Evolutionary conservation across 1,139 yeast genomes (phyloP).

Genomic region (Pichia sp.): DNA sequence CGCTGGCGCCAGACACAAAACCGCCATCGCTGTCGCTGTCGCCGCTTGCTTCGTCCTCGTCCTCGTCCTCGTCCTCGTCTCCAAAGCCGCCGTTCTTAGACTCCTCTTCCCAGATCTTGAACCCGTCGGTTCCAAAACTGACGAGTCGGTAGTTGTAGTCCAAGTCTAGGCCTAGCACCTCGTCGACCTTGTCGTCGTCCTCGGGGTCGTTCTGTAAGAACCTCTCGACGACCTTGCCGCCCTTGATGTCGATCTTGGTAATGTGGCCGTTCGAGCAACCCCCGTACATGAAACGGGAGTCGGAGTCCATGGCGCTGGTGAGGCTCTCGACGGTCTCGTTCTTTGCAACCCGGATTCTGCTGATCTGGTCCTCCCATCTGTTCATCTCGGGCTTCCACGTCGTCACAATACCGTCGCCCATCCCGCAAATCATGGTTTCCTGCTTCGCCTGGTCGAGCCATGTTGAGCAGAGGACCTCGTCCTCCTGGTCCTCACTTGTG

Average conservation of each 20-base stretch:
- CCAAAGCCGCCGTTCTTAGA: constrained; percentile 26
- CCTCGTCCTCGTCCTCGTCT: constrained; percentile 26
- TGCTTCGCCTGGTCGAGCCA: constrained; percentile 61
- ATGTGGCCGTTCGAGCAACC: constrained; percentile 84
- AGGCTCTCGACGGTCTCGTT: constrained; percentile 77
- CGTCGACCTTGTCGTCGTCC: constrained; percentile 31
- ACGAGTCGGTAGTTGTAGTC: constrained; percentile 76
- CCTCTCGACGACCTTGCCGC: constrained; percentile 61
- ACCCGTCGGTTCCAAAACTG: constrained; percentile 76
- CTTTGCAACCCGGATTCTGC: constrained; percentile 67
- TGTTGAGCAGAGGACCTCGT: constrained; percentile 75
- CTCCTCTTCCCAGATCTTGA: constrained; percentile 62
- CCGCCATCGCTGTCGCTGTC: constrained; percentile 10
- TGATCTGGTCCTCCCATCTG: constrained; percentile 68
- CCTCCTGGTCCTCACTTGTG: constrained; percentile 86
- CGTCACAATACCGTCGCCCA: constrained; percentile 80
- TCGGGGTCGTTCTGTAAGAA: constrained; percentile 57
- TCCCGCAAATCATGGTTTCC: constrained; percentile 59
- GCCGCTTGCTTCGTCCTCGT: constrained; percentile 14
- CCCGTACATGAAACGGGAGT: constrained; percentile 66
- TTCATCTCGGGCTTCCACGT: constrained; percentile 74
- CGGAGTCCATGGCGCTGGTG: constrained; percentile 70
- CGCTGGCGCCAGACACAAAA: background rate
- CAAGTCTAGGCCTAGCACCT: constrained; percentile 67
- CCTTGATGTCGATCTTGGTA: constrained; percentile 60